phyloP scores from a whole-genome alignment of 2,329 filamentous ascomycete genomes.

The Periglandula ipomoeae region DNA sequence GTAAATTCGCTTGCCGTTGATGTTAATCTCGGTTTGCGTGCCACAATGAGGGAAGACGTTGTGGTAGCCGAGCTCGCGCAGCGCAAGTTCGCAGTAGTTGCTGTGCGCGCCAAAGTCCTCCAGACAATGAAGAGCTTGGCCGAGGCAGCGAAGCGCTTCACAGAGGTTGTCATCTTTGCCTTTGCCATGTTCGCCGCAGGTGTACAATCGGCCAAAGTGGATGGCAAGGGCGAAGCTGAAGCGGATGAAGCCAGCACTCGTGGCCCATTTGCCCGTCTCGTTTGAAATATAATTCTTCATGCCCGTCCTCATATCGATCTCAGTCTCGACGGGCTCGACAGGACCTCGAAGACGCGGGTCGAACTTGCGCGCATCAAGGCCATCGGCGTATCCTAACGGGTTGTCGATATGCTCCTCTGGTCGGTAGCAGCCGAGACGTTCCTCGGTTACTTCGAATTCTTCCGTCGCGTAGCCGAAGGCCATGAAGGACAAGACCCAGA shows the following conservation, averaged over 20 bases:
- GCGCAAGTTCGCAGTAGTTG: conserved; percentile 71
- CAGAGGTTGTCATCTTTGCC: conserved; percentile 71
- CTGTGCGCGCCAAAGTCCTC: conserved; percentile 76
- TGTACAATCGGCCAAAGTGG: conserved; percentile 69
- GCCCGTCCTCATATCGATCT: conserved; percentile 68
- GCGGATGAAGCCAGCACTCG: conserved; percentile 75
- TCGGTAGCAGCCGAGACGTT: conserved; percentile 70
- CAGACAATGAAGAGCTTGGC: conserved; percentile 67
- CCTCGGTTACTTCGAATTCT: conserved; percentile 76
- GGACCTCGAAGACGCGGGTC: conserved; percentile 77
- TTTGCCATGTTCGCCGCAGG: conserved; percentile 46
- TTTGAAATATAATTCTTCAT: conserved; percentile 99
- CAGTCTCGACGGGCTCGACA: conserved; percentile 60
- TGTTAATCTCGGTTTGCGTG: conserved; percentile 52
- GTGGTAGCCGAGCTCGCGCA: conserved; percentile 70
- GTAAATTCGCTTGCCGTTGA: conserved; percentile 55
- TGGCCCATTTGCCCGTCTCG: conserved; percentile 78
- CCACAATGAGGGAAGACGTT: conserved; percentile 75
- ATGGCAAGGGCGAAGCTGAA: conserved; percentile 67
- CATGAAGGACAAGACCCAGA: conserved; percentile 76
- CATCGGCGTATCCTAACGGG: conserved; percentile 78
- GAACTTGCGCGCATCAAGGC: conserved; percentile 71
- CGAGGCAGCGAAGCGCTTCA: conserved; percentile 67
- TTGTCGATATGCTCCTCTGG: conserved; percentile 71
- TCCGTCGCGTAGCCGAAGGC: conserved; percentile 78